phyloP scores from a whole-genome alignment of 495 filamentous ascomycete genomes.

The Aspergillus egyptiacus region DNA sequence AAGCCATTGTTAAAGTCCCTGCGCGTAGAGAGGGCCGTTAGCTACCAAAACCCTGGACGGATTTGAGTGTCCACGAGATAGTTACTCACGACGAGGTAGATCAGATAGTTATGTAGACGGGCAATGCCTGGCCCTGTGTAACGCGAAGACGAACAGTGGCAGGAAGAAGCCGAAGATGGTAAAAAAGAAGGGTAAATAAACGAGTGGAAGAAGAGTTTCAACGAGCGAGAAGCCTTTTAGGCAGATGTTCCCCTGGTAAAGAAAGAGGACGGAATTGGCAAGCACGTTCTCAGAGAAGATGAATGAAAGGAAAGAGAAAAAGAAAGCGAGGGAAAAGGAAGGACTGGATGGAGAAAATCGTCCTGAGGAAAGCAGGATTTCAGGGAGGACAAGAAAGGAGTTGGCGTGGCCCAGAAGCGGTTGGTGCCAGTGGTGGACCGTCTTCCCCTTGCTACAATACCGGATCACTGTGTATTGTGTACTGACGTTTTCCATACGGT shows the following conservation, averaged over 20 bases:
- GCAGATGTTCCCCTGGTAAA: slow-evolving; percentile 20
- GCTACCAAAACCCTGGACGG: neutral
- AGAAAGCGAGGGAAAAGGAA: slow-evolving; percentile 23
- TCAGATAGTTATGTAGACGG: slow-evolving; percentile 2
- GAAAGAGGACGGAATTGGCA: slow-evolving; percentile 37
- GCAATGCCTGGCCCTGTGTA: slow-evolving; percentile 16
- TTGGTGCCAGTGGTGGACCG: slow-evolving; percentile 15
- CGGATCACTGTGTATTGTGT: slow-evolving; percentile 6
- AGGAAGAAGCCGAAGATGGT: slow-evolving; percentile 14
- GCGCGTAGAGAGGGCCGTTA: neutral
- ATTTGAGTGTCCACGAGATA: neutral
- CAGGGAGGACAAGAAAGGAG: slow-evolving; percentile 35
- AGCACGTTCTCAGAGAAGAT: slow-evolving; percentile 39
- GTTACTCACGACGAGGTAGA: slow-evolving; percentile 17
- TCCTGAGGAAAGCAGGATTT: slow-evolving; percentile 21
- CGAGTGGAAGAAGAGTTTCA: slow-evolving; percentile 41
- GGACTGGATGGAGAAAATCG: slow-evolving; percentile 23
- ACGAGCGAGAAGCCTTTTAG: slow-evolving; percentile 28
- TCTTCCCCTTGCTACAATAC: slow-evolving; percentile 17
- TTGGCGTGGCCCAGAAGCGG: slow-evolving; percentile 31
- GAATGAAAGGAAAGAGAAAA: slow-evolving; percentile 33
- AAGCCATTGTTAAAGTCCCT: slow-evolving; percentile 55
- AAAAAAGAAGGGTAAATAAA: slow-evolving; percentile 35
- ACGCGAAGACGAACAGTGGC: slow-evolving; percentile 5
- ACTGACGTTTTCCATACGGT: slow-evolving; percentile 2